Evolutionary conservation across 169 alveolate species (phyloP).

Genomic region (Perkinsus olseni): DNA sequence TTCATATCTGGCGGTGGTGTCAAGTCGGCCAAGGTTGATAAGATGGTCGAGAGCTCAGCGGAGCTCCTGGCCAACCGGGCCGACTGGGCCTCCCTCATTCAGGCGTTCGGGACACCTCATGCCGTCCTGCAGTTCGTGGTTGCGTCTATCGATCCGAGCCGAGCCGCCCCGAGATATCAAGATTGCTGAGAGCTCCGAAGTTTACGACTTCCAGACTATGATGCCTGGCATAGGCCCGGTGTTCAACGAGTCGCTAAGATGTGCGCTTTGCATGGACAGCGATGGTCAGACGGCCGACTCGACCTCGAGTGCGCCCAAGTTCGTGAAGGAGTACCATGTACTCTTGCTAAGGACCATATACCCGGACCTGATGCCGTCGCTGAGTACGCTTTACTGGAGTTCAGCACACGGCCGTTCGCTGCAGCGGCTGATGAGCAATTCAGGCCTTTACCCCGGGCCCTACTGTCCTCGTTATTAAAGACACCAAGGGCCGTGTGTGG

Average conservation of each 20-base stretch:
- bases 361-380: not conserved
- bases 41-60: not conserved
- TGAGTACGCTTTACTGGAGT: not conserved
- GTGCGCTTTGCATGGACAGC: not conserved
- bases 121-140: not conserved
- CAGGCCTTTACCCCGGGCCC: not conserved
- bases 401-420: not conserved
- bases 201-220: not conserved
- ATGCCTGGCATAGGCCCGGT: not conserved
- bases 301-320: not conserved
- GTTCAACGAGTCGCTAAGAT: not conserved
- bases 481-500: not conserved
- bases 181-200: not conserved
- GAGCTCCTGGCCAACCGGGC: not conserved
- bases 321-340: not conserved
- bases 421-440: not conserved
- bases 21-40: not conserved
- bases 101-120: not conserved
- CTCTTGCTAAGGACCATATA: not conserved
- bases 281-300: not conserved
- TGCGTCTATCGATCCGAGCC: not conserved
- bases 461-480: not conserved
- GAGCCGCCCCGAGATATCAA: not conserved
- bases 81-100: not conserved
- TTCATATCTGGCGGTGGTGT: not conserved